phyloP scores from a whole-genome alignment of 2,329 filamentous ascomycete genomes.

The Aspergillus melleus region DNA sequence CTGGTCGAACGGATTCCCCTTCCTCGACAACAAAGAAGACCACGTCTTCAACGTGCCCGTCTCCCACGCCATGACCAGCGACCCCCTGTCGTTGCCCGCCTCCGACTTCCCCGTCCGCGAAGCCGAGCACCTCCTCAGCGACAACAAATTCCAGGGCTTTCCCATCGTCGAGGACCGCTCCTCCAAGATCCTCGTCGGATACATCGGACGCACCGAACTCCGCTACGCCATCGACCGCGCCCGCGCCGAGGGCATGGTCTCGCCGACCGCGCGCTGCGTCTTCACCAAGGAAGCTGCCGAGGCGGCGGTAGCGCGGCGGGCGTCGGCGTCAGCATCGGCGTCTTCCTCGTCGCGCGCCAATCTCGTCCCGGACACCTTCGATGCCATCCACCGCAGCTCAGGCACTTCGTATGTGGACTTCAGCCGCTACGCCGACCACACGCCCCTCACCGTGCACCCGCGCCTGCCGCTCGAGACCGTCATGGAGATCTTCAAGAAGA shows the following conservation, averaged over 20 bases:
- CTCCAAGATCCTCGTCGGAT: conserved; percentile 76
- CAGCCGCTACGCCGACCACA: conserved; percentile 81
- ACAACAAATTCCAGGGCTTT: conserved; percentile 87
- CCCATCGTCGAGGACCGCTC: conserved; percentile 77
- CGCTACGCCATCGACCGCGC: conserved; percentile 85
- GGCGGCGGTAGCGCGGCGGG: conserved; percentile 31
- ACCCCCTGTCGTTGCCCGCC: conserved; percentile 71
- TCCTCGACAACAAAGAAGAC: conserved; percentile 95
- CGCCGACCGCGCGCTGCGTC: conserved; percentile 67
- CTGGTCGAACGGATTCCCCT: conserved; percentile 96
- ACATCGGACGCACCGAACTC: conserved; percentile 89
- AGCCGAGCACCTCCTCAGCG: conserved; percentile 71
- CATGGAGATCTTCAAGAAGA: conserved; percentile 98
- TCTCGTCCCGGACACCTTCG: conserved; percentile 55
- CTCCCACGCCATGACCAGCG: conserved; percentile 80
- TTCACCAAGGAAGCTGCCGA: conserved; percentile 62
- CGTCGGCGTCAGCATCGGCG: conserved; percentile 9
- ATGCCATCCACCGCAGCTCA: conserved; percentile 58
- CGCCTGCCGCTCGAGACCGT: conserved; percentile 90
- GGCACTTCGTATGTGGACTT: conserved; percentile 70
- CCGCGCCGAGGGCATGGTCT: conserved; percentile 67
- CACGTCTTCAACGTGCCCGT: conserved; percentile 95
- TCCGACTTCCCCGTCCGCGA: conserved; percentile 73
- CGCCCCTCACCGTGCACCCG: conserved; percentile 87
- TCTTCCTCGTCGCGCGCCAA: conserved; percentile 22